Base-by-base conservation (phyloP, 495 filamentous ascomycete genomes). In the Aspergillus carlsbadensis region DNA sequence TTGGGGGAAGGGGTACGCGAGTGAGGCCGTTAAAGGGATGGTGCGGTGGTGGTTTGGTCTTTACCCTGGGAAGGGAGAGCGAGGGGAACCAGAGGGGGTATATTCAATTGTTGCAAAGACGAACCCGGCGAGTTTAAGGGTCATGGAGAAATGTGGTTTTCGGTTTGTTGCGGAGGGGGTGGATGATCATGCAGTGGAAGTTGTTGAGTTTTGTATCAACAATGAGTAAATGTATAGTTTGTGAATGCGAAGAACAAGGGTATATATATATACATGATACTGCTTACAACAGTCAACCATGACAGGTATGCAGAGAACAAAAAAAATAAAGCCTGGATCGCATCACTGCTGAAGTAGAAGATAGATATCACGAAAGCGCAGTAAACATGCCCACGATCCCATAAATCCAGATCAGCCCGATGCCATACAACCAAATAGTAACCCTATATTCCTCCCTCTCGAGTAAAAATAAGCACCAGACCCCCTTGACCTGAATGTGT, bases 261-360 rank as follows among this genome's bases (percentile, higher is more conserved):
- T 47, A 47, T 50, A 55, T 46, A 56, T 50, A 56, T 56, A 53
- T 34, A 56, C 35, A 41, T 56, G 5, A 20, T 45, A 44, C 31
- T 50, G 47, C 36, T 34, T 50, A 50, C 47, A 39, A 17, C 47
- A 50, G 41, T 17, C 18, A 44, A 44, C 33, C 33, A 37, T 39
- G 17, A 50, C 10, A 40, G 47, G 58, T 61, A 61, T 64, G 62
- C 62, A 61, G 46, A 34, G 44, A 37, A 36, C 24, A 42, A 53
- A 33, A 18, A 31, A 39, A 54, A 52, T 44, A 65, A 65, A 37
- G 55, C 65, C 60, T 47, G 40, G 51, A 42, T 53, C 57, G 48
- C 50, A 65, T 62, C 62, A 22, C 64, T 67, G 64, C 57, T 56
- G 57, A 47, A 50, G 52, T 46, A 49, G 24, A 57, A 59, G 45